Conservation (phyloP, 805 yeast species). For the Priceomyces haplophilus region DNA sequence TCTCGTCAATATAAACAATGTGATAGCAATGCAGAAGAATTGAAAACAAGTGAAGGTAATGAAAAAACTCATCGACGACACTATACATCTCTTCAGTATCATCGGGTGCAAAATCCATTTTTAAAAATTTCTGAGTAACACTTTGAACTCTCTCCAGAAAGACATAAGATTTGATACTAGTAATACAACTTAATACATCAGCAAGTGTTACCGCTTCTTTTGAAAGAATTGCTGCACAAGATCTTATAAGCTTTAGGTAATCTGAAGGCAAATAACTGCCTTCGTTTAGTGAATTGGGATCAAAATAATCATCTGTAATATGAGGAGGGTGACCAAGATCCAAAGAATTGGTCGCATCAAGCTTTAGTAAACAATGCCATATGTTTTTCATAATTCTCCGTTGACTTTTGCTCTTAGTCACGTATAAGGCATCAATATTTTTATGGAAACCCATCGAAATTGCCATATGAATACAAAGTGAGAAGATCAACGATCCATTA, state of each 20-base stretch:
- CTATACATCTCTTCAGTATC: neutral
- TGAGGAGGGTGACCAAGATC: constrained; percentile 5
- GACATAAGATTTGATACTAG: neutral
- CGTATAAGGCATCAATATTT: constrained; percentile 3
- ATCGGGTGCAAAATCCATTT: neutral
- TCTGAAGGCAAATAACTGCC: neutral
- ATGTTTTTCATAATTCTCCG: neutral
- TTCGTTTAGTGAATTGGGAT: neutral
- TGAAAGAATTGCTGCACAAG: neutral
- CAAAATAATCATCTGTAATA: constrained; percentile 1
- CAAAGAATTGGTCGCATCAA: constrained; percentile 3
- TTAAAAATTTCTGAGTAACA: neutral
- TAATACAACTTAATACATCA: constrained; percentile 2
- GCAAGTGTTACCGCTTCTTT: neutral
- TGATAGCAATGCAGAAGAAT: constrained; percentile 3
- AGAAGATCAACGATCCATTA: constrained; percentile 1
- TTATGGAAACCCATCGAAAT: constrained; percentile 5
- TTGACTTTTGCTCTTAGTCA: neutral
- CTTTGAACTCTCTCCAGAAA: neutral
- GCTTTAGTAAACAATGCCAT: constrained; percentile 3
- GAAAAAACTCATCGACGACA: neutral
- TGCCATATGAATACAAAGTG: constrained; percentile 5
- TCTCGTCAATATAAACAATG: constrained; percentile 1
- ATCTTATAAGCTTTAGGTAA: neutral
- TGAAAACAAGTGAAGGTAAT: constrained; percentile 1